A percentile compares a stretch with the other conserved stretches of the same genome.
Evolutionary conservation across 352 stramenopile species (phyloP).

Genomic region (Globisporangium solare): DNA sequence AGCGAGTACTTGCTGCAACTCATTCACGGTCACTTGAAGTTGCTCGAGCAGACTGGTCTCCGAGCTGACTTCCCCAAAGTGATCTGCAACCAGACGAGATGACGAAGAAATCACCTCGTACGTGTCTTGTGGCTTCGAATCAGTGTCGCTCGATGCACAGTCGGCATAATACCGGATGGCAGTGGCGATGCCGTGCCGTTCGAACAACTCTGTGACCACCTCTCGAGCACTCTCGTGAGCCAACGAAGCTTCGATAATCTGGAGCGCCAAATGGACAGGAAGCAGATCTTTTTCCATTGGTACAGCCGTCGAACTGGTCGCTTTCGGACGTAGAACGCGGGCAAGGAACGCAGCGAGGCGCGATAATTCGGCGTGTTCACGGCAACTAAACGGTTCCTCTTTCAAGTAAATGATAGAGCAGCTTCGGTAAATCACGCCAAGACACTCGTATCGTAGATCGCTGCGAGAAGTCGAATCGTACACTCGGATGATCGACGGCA

Average conservation of each 20-base stretch:
- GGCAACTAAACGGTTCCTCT: slow-evolving; percentile 19
- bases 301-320: slow-evolving; percentile 3
- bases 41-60: slow-evolving; percentile 26
- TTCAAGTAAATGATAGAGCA: slow-evolving; percentile 35
- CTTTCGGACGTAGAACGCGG: slow-evolving; percentile 45
- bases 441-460: slow-evolving; percentile 50
- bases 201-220: slow-evolving; percentile 31
- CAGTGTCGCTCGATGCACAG: not conserved
- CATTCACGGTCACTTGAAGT: slow-evolving; percentile 24
- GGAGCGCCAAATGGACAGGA: slow-evolving; percentile 34
- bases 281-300: slow-evolving; percentile 25
- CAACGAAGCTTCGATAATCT: slow-evolving; percentile 41
- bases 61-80: slow-evolving; percentile 30
- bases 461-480: slow-evolving; percentile 47
- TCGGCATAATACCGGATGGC: slow-evolving; percentile 48
- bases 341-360: slow-evolving; percentile 47
- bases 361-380: slow-evolving; percentile 29
- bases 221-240: slow-evolving; percentile 17
- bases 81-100: slow-evolving; percentile 34
- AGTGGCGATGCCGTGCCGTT: slow-evolving; percentile 47
- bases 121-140: slow-evolving; percentile 9
- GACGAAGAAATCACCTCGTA: slow-evolving; percentile 26
- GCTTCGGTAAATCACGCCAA: slow-evolving; percentile 45
- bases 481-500: slow-evolving; percentile 45
- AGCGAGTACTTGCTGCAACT: slow-evolving; percentile 18